Conservation (phyloP, 208 protist genomes). For the Leishmania martiniquensis region DNA sequence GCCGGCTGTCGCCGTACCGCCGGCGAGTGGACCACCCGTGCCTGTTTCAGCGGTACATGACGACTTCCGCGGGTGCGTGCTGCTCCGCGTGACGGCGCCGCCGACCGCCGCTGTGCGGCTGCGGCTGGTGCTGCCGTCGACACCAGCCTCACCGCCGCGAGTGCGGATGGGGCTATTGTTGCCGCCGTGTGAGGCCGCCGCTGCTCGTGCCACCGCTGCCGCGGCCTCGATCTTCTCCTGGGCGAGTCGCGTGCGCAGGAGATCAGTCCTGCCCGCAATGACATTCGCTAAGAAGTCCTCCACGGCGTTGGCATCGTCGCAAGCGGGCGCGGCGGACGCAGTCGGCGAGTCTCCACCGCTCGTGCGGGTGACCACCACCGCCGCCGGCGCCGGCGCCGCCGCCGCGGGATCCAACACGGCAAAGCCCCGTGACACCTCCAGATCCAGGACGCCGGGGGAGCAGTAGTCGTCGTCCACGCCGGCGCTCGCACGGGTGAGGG, state of each 20-base stretch:
- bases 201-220: constrained; percentile 11
- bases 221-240: constrained; percentile 44
- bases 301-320: constrained; percentile 37
- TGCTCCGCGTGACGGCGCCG: neutral
- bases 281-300: constrained; percentile 70
- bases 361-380: no score
- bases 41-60: neutral
- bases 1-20: neutral
- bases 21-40: neutral
- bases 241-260: constrained; percentile 57
- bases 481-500: neutral
- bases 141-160: neutral
- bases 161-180: neutral
- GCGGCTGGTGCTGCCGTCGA: neutral
- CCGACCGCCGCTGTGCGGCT: neutral
- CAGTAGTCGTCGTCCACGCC: constrained; percentile 4
- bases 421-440: neutral
- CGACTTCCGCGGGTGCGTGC: neutral
- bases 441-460: constrained; percentile 6
- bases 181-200: constrained; percentile 5
- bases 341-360: neutral
- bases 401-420: neutral
- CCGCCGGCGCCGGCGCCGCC: neutral
- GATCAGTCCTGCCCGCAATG: constrained; percentile 66
- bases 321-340: neutral